A percentile compares a stretch with the other conserved stretches of the same genome.
phyloP scores from a whole-genome alignment of 345 rosid genomes.

The Aurinia saxatilis region DNA sequence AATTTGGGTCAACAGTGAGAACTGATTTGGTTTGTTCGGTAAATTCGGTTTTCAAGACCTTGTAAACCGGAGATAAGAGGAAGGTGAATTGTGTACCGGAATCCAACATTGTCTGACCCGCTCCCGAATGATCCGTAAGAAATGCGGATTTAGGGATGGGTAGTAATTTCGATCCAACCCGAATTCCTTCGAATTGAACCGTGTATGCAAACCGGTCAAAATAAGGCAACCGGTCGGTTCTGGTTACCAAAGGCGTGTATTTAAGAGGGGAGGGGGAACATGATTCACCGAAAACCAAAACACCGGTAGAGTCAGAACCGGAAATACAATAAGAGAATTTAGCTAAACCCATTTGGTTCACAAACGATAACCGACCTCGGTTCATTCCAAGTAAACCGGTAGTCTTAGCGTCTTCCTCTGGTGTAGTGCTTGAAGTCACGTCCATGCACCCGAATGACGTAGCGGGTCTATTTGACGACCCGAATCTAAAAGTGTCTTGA shows the following conservation, averaged over 20 bases:
- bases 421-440: constrained; percentile 35
- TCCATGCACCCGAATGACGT: constrained; percentile 67
- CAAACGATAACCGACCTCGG: constrained; percentile 62
- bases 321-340: constrained; percentile 78
- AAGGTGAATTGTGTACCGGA: constrained; percentile 66
- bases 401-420: constrained; percentile 43
- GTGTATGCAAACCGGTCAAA: constrained; percentile 61
- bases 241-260: constrained; percentile 47
- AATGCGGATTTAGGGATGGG: constrained; percentile 37
- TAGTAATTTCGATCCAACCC: constrained; percentile 35
- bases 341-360: constrained; percentile 49
- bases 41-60: constrained; percentile 40
- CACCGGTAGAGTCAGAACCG: constrained; percentile 51
- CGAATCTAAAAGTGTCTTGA: constrained; percentile 34
- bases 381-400: constrained; percentile 76
- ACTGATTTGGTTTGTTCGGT: constrained; percentile 35
- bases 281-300: constrained; percentile 48
- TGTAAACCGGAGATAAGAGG: constrained; percentile 49
- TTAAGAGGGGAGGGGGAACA: constrained; percentile 35
- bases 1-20: constrained; percentile 34
- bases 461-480: constrained; percentile 26
- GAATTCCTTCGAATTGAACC: constrained; percentile 50
- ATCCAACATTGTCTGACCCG: constrained; percentile 73
- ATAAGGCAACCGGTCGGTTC: constrained; percentile 46
- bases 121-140: constrained; percentile 43